Percentiles rank a stretch among this genome's conserved stretches.
These are phyloP conservation scores for Thoreauomyces humboldtii DNA, from an alignment of 192 early-diverging fungal species.

Conservation along the genomic window DNA sequence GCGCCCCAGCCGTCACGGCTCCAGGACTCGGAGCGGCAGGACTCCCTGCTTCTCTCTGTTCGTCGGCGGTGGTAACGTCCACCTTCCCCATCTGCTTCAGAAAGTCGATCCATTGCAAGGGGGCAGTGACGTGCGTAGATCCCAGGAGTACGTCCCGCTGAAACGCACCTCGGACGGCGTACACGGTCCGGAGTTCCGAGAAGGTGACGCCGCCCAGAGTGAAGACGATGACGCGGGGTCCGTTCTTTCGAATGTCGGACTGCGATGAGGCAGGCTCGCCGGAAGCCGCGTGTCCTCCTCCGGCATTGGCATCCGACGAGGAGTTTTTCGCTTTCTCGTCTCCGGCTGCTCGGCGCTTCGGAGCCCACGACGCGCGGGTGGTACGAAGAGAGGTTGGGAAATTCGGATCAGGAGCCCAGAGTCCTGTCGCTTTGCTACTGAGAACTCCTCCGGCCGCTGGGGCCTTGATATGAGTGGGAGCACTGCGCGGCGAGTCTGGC, in stretches of 20 bases:
- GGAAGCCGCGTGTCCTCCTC: no score
- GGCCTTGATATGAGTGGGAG: no score
- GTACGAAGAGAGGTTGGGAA: slow-evolving; percentile 50
- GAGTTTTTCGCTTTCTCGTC: slow-evolving; percentile 23
- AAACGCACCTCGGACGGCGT: slow-evolving; percentile 62
- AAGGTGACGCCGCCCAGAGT: slow-evolving; percentile 77
- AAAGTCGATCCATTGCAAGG: slow-evolving; percentile 65
- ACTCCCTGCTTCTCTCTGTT: neutral
- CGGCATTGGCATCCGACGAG: neutral
- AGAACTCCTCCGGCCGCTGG: no score
- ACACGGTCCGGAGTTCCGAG: slow-evolving; percentile 70
- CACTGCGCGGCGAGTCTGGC: slow-evolving; percentile 31
- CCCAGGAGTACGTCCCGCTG: slow-evolving; percentile 74
- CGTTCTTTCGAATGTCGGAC: slow-evolving; percentile 46
- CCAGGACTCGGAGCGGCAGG: neutral
- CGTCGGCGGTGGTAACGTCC: slow-evolving; percentile 6
- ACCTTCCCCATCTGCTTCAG: slow-evolving; percentile 61
- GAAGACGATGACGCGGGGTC: slow-evolving; percentile 70
- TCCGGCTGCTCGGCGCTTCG: neutral
- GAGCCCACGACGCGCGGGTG: slow-evolving; percentile 48
- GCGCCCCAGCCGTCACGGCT: neutral
- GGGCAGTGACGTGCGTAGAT: slow-evolving; percentile 71
- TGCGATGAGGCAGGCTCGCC: neutral
- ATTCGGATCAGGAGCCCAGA: slow-evolving; percentile 28
- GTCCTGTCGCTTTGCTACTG: no score